Percentiles rank a stretch among this genome's conserved stretches.
These are phyloP conservation scores for Boletellus ananiceps DNA, from an alignment of 768 basidiomycete genomes.

Conservation along the genomic window DNA sequence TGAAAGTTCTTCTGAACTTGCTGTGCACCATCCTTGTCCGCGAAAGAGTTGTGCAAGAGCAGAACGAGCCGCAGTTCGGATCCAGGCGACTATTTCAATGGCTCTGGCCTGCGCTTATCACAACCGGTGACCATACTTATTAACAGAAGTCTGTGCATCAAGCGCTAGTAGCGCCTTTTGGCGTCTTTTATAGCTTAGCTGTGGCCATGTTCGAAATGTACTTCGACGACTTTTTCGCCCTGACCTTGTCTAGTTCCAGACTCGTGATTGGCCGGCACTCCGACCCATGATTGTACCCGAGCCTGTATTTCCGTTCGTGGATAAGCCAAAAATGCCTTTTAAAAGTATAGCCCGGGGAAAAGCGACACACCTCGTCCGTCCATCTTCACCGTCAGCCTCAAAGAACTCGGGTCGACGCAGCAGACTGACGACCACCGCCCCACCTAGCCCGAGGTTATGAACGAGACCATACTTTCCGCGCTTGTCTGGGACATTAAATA, in stretches of 20 bases:
- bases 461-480: conserved; percentile 75
- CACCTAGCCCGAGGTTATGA: conserved; percentile 78
- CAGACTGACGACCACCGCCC: conserved; percentile 71
- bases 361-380: conserved; percentile 50
- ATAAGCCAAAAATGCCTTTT: background rate
- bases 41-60: background rate
- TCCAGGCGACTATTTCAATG: no score
- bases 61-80: no score
- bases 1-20: conserved; percentile 41
- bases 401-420: conserved; percentile 75
- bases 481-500: conserved; percentile 56
- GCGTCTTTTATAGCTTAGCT: conserved; percentile 34
- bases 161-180: background rate
- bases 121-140: no score
- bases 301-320: conserved; percentile 33
- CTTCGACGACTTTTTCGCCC: conserved; percentile 55
- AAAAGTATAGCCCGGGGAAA: background rate
- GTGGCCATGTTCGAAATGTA: conserved; percentile 26
- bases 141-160: background rate
- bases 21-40: background rate
- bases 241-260: conserved; percentile 68
- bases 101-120: no score
- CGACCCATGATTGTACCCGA: conserved; percentile 77
- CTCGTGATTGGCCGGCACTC: conserved; percentile 57
- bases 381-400: conserved; percentile 55